Percentiles rank a stretch among this genome's conserved stretches.
Evolutionary conservation across 176 grass and related monocot species (phyloP).

Genomic region (Phragmites australis): DNA sequence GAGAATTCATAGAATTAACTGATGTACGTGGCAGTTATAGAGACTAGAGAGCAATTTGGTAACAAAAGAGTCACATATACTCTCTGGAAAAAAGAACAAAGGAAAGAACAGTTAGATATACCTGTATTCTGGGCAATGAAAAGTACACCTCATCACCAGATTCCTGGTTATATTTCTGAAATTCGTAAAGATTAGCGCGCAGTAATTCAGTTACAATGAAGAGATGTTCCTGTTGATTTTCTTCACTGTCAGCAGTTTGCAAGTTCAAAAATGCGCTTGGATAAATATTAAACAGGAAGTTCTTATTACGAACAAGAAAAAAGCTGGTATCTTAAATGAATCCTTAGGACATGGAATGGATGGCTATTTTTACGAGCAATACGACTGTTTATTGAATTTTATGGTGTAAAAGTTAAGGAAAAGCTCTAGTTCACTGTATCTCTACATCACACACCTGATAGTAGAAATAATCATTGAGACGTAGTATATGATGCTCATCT

Average conservation of each 20-base stretch:
- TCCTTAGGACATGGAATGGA: constrained; percentile 2
- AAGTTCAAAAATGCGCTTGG: constrained; percentile 23
- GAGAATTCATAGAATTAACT: not conserved
- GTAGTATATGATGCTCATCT: constrained; percentile 84
- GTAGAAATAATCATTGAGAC: constrained; percentile 95
- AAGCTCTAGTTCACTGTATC: constrained; percentile 16
- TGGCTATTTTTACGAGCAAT: not conserved
- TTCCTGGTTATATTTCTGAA: constrained; percentile 97
- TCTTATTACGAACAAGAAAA: not conserved
- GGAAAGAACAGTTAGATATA: constrained; percentile 16
- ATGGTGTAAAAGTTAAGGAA: constrained; percentile 19
- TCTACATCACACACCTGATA: constrained; percentile 58
- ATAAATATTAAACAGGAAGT: constrained; percentile 17
- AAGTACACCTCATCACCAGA: constrained; percentile 77
- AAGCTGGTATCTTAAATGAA: constrained; percentile 10
- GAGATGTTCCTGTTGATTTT: constrained; percentile 80
- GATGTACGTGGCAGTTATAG: not conserved
- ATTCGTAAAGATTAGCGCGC: constrained; percentile 91
- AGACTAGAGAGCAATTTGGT: constrained; percentile 5
- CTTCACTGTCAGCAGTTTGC: constrained; percentile 31
- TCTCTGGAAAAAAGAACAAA: not conserved
- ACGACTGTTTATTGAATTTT: constrained; percentile 15
- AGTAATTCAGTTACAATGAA: constrained; percentile 98
- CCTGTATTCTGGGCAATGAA: constrained; percentile 95
- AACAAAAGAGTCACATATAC: not conserved